Evolutionary conservation across 2,329 filamentous ascomycete species (phyloP), one percentile per base, ranked within the genome.

Genomic region (Phoma sp.): DNA sequence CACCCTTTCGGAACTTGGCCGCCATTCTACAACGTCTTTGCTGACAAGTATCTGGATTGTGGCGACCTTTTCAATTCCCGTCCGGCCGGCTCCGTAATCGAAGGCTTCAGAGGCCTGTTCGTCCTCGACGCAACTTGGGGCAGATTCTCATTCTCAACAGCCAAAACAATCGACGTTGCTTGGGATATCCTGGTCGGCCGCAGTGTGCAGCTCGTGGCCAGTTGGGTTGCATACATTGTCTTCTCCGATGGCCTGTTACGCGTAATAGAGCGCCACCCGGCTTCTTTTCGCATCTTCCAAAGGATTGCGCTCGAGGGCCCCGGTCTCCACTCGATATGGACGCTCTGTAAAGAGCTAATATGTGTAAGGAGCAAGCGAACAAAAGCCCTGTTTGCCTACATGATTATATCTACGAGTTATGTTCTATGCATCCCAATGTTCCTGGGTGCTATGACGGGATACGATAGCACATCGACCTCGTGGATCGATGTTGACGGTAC

Each of bases 101-200:
- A 39, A 11, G 70, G 69, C 2, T 55, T 69, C 4, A 65, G 70
- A 32, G 61, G 57, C 7, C 42, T 74, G 1, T 74, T 73, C 30
- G 61, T 67, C 13, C 57, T 74, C 4, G 70, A 72, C 47, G 24
- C 35, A 3, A 66, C 62, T 0, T 67, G 53, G 29, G 71, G 69
- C 0, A 40, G 29, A 0, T 67, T 68, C 18, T 46, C 65, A 0
- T 75, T 76, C 42, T 58, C 67, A 8, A 60, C 63, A 8, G 74
- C 62, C 11, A 76, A 76, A 44, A 56, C 66, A 2, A 68, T 76
- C n/a, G 72, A 75, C 45, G 64, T 73, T 6, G 45, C 55, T 1
- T 76, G 72, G 72, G 73, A 76, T 48, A 55, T 75, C 8, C 25
- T 67, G 2, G 43, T 76, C 10, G 73, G 70, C 2, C 61, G 71